phyloP scores from a whole-genome alignment of 2,329 filamentous ascomycete genomes.

The Cercospora sp. region DNA sequence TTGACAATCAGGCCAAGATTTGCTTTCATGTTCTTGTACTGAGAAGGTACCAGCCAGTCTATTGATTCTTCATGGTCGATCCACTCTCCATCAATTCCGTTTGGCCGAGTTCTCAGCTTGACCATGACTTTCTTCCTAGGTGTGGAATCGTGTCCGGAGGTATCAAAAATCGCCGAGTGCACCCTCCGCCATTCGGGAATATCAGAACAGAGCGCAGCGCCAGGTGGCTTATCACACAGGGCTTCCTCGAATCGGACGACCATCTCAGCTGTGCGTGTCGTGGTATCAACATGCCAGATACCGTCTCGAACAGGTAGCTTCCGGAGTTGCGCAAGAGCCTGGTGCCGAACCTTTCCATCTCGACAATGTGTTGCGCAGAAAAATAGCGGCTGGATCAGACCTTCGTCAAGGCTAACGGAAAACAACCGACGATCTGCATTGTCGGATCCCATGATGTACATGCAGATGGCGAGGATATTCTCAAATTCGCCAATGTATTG shows the following conservation, averaged over 20 bases:
- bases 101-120: conserved; percentile 30
- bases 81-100: conserved; percentile 38
- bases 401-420: conserved; percentile 36
- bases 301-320: conserved; percentile 30
- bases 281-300: conserved; percentile 36
- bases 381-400: conserved; percentile 35
- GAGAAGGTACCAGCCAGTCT: conserved; percentile 28
- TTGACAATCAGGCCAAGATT: conserved; percentile 11
- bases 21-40: conserved; percentile 13
- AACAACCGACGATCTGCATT: conserved; percentile 33
- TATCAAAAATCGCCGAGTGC: conserved; percentile 31
- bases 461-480: conserved; percentile 36
- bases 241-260: conserved; percentile 33
- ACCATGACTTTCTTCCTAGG: conserved; percentile 26
- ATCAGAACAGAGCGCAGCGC: conserved; percentile 29
- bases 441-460: conserved; percentile 34
- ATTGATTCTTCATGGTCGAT: conserved; percentile 27
- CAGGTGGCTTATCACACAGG: conserved; percentile 19
- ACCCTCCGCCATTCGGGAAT: conserved; percentile 38
- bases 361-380: conserved; percentile 36
- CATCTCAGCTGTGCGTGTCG: conserved; percentile 29
- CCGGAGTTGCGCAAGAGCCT: conserved; percentile 31
- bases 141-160: conserved; percentile 25
- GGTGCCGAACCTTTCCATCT: conserved; percentile 33
- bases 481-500: conserved; percentile 34